phyloP scores from a whole-genome alignment of 1,139 yeast genomes.

The Saccharomyces hybrid region DNA sequence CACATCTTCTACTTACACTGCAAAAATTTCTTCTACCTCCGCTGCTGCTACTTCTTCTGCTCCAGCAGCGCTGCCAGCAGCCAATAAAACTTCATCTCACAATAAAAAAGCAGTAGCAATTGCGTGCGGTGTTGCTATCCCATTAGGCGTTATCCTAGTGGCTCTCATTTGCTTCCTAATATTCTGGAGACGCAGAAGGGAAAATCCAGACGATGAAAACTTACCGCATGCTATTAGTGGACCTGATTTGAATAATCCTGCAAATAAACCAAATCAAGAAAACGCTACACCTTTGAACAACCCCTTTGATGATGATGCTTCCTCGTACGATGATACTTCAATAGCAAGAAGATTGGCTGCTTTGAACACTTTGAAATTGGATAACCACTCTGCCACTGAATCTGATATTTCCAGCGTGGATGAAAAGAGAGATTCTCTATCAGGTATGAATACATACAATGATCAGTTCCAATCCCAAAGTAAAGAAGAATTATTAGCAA shows the following conservation, averaged over 20 bases:
- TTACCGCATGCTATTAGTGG: conserved; percentile 21
- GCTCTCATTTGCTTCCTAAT: conserved; percentile 46
- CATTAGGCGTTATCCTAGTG: conserved; percentile 44
- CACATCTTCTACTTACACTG: neutral
- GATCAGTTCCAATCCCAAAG: conserved; percentile 11
- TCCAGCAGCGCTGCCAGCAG: conserved; percentile 23
- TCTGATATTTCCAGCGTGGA: conserved; percentile 34
- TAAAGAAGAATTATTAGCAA: conserved; percentile 25
- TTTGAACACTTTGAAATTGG: conserved; percentile 46
- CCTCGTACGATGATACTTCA: conserved; percentile 23
- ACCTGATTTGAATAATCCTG: conserved; percentile 36
- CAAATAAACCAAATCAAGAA: conserved; percentile 35
- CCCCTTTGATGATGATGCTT: conserved; percentile 32
- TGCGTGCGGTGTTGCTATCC: conserved; percentile 80
- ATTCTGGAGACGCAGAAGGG: conserved; percentile 48
- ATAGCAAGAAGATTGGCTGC: conserved; percentile 42
- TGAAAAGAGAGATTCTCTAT: conserved; percentile 28
- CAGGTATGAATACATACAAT: conserved; percentile 14
- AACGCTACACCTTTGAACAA: conserved; percentile 17
- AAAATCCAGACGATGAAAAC: conserved; percentile 30
- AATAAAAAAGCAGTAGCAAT: conserved; percentile 52
- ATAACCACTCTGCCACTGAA: conserved; percentile 32
- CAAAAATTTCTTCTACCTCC: conserved; percentile 27
- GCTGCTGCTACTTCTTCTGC: conserved; percentile 30
- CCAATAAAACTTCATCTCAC: conserved; percentile 14